A percentile compares a stretch with the other conserved stretches of the same genome.
phyloP scores from a whole-genome alignment of 2,329 filamentous ascomycete species.

The Calcarisporium arbuscula region DNA sequence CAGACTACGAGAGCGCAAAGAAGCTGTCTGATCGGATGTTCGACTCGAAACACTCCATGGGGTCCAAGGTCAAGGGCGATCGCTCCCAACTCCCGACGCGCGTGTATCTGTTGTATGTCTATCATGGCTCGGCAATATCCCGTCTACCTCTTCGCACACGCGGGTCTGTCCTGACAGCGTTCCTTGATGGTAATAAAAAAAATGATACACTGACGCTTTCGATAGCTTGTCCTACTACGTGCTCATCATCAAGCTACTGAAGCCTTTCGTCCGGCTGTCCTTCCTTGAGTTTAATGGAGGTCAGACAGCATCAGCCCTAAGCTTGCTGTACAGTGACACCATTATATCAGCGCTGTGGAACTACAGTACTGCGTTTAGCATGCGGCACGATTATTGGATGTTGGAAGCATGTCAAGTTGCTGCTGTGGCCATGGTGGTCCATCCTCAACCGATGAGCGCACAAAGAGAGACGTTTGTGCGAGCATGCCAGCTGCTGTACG shows the following conservation, averaged over 20 bases:
- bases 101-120: slow-evolving; percentile 8
- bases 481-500: too few relatives aligned
- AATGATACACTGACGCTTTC: background rate
- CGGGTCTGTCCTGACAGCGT: too few relatives aligned
- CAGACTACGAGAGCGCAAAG: slow-evolving; percentile 3
- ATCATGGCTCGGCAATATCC: too few relatives aligned
- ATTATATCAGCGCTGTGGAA: slow-evolving; percentile 14
- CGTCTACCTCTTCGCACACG: too few relatives aligned
- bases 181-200: background rate
- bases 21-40: slow-evolving; percentile 5
- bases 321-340: slow-evolving; percentile 10
- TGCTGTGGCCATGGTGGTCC: too few relatives aligned
- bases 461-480: too few relatives aligned
- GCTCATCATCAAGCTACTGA: slow-evolving; percentile 7
- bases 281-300: slow-evolving; percentile 4
- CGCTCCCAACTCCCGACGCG: slow-evolving; percentile 4
- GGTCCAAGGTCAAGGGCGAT: background rate
- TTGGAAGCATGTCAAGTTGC: slow-evolving; percentile 7
- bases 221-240: slow-evolving; percentile 9
- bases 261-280: slow-evolving; percentile 1
- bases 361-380: slow-evolving; percentile 17
- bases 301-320: background rate
- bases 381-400: slow-evolving; percentile 16
- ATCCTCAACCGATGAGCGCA: too few relatives aligned
- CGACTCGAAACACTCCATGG: background rate